phyloP scores from a whole-genome alignment of 768 basidiomycete species.

The Macrolepiota dolichaula region DNA sequence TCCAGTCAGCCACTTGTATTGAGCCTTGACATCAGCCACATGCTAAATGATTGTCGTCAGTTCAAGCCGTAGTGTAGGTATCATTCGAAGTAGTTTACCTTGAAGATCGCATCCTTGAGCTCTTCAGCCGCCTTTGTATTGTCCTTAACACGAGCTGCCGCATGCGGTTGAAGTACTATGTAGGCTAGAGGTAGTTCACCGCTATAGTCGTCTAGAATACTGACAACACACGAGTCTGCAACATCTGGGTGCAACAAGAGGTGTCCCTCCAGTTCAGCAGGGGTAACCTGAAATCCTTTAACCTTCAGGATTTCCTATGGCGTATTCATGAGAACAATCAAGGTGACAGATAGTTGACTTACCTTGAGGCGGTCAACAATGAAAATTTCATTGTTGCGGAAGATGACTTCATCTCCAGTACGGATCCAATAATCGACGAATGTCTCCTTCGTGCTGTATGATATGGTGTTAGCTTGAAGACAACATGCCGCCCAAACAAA shows the following conservation, averaged over 20 bases:
- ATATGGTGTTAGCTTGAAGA: neutral
- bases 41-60: conserved; percentile 32
- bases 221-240: conserved; percentile 60
- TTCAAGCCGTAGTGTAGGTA: neutral
- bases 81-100: conserved; percentile 37
- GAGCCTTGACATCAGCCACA: conserved; percentile 53
- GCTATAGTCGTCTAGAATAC: conserved; percentile 68
- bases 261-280: conserved; percentile 67
- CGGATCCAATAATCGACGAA: conserved; percentile 65
- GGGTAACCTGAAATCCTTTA: conserved; percentile 56
- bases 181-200: conserved; percentile 76
- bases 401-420: conserved; percentile 73
- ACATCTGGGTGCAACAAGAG: conserved; percentile 60
- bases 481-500: conserved; percentile 8
- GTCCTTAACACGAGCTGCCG: conserved; percentile 31
- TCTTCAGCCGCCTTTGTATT: conserved; percentile 29
- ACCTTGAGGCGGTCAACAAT: conserved; percentile 76
- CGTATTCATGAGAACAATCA: neutral
- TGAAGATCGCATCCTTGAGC: conserved; percentile 45
- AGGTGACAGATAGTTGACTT: neutral
- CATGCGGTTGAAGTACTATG: conserved; percentile 48
- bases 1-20: conserved; percentile 59
- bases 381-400: conserved; percentile 59
- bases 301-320: conserved; percentile 70
- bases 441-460: conserved; percentile 54